Evolutionary conservation across 208 protist species (phyloP).

Genomic region (Leishmania aethiopica): DNA sequence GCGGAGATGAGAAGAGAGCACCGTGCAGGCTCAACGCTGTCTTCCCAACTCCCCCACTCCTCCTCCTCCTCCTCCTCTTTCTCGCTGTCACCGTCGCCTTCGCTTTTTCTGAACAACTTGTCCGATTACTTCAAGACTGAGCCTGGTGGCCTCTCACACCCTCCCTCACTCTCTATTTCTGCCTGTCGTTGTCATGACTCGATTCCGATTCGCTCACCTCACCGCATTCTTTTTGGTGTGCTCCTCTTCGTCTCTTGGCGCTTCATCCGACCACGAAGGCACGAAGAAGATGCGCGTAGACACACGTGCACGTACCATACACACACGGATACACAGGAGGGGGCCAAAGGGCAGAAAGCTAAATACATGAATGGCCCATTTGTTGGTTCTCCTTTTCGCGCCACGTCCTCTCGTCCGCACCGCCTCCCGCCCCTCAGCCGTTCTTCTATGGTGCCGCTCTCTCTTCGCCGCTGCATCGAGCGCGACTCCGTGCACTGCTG

Average conservation of each 20-base stretch:
- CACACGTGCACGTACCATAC: background rate
- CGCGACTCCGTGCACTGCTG: background rate
- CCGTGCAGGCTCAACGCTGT: background rate
- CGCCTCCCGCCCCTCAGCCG: background rate
- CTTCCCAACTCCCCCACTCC: background rate
- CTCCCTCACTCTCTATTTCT: background rate
- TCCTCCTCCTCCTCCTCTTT: background rate
- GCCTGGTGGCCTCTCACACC: background rate
- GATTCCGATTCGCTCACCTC: background rate
- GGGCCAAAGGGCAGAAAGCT: background rate
- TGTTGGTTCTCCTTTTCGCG: background rate
- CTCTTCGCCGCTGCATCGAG: background rate
- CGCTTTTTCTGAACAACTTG: background rate
- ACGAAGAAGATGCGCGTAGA: background rate
- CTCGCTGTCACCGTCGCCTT: background rate
- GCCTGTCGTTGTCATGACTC: background rate
- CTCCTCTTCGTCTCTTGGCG: background rate
- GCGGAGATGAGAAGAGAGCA: background rate
- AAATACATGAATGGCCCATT: constrained; percentile 7
- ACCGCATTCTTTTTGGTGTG: background rate
- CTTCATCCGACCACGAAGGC: background rate
- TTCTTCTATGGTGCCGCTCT: background rate
- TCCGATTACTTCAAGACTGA: background rate
- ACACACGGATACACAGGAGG: background rate
- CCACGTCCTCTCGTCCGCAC: background rate